Evolutionary conservation across 225 moss, liverwort and hornwort genomes (phyloP), one percentile per base, ranked within the genome.

Genomic region (Polytrichum formosum): DNA sequence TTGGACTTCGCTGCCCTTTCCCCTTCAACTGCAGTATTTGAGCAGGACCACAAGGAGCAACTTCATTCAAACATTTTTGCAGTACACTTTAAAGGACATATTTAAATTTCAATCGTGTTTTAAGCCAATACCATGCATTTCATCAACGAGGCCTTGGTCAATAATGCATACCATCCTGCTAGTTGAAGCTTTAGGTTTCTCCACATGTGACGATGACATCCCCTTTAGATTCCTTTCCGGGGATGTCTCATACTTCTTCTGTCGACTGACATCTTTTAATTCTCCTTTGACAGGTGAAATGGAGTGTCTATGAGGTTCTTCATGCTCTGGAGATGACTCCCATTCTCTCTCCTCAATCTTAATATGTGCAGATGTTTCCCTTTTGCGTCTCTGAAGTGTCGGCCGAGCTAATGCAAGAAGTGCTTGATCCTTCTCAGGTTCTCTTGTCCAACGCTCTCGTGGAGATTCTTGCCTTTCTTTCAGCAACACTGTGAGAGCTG

Each of bases 331-430:
- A 64, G 70, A 77, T 55, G 71, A 73, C 0, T 75, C 71, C 20
- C 69, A 31, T 22, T 70, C 75, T 79, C 68, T 71, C 26, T 70
- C 75, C 33, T 79, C 68, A 63, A 65, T 75, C 53, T 22, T 61
- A 16, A 46, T 46, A 54, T 71, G 72, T 33, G 19, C 53, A 66
- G 67, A 53, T 65, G 75, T 26, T 76, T 26, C 19, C 53, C 69
- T 68, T 56, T 31, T 66, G 53, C 9, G 71, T 75, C 63, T 78
- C 0, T 4, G 17, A 28, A 18, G 61, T 67, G 56, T 62, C 19
- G 88, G 77, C 33, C 7, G 68, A 5, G 71, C 84, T 58, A 84
- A 35, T 18, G 75, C 75, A 54, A 71, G 17, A 25, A 84, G 82
- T 33, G 71, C 82, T 55, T 84, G 73, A 73, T 79, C 75, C 5